A percentile compares a stretch with the other conserved stretches of the same genome.
Conservation (phyloP, 164 flowering plant genomes). For the Chloranthus sessilifolius region DNA sequence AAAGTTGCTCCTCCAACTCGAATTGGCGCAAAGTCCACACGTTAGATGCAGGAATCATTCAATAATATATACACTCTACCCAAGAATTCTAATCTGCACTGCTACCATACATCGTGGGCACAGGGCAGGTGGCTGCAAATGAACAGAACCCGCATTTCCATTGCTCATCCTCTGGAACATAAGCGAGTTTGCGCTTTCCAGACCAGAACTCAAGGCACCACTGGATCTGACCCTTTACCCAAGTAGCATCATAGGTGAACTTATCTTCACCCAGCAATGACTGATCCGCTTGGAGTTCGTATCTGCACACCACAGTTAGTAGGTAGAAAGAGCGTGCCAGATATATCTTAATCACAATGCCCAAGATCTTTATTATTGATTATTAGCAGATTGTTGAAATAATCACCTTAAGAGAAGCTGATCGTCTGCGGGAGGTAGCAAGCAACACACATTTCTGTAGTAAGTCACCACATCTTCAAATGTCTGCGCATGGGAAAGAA, state of each 20-base stretch:
- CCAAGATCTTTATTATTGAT: background rate
- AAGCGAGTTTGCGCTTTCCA: conserved; percentile 59
- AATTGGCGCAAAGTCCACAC: too few species aligned
- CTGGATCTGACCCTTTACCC: conserved; percentile 42
- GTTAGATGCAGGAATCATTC: too few species aligned
- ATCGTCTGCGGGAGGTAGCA: conserved; percentile 51
- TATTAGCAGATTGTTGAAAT: background rate
- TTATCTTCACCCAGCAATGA: conserved; percentile 63
- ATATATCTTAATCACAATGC: background rate
- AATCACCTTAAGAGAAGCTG: conserved; percentile 66
- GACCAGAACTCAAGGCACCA: conserved; percentile 61
- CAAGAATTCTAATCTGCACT: too few species aligned
- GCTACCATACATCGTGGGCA: too few species aligned
- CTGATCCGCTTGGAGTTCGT: conserved; percentile 54
- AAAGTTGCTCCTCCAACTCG: too few species aligned
- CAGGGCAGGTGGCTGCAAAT: conserved; percentile 40
- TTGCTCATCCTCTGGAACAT: conserved; percentile 49
- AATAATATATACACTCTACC: too few species aligned
- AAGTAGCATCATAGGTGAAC: conserved; percentile 48
- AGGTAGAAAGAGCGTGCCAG: background rate
- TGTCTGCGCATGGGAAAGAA: conserved; percentile 42
- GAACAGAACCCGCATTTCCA: conserved; percentile 79
- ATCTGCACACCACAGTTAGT: conserved; percentile 33
- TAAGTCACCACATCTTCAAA: conserved; percentile 58
- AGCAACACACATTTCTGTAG: conserved; percentile 40